phyloP scores from a whole-genome alignment of 441 rosid genomes.

The Pelargonium hybrid region DNA sequence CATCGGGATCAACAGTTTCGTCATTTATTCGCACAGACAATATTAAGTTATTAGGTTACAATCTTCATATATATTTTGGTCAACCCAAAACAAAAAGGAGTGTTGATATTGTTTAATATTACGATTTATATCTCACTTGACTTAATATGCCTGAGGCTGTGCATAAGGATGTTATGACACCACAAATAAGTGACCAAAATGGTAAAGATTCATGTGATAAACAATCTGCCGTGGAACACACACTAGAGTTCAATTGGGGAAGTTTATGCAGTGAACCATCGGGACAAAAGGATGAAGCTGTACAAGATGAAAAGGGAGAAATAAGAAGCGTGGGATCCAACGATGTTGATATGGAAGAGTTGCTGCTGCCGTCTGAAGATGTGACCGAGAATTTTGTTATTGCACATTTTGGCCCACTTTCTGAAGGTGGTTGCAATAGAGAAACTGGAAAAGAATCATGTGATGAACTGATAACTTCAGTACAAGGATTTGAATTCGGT shows the following conservation, averaged over 20 bases:
- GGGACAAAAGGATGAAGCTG: constrained; percentile 16
- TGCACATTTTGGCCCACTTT: constrained; percentile 24
- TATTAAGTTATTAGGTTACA: not conserved
- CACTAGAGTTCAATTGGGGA: constrained; percentile 19
- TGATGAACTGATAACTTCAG: constrained; percentile 20
- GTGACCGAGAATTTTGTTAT: constrained; percentile 17
- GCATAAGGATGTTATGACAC: constrained; percentile 29
- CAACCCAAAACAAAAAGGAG: not conserved
- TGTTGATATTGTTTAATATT: constrained; percentile 16
- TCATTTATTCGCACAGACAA: not conserved
- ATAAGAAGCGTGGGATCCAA: constrained; percentile 9
- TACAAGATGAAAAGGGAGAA: constrained; percentile 13
- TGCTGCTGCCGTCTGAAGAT: not conserved
- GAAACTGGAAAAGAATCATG: constrained; percentile 18
- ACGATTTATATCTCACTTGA: constrained; percentile 10
- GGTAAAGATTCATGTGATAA: constrained; percentile 21
- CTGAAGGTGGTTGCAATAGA: constrained; percentile 15
- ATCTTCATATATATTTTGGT: not conserved
- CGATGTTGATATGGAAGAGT: constrained; percentile 8
- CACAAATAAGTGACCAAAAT: constrained; percentile 25
- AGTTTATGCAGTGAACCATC: constrained; percentile 16
- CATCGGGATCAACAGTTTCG: not conserved
- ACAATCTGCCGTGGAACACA: constrained; percentile 21
- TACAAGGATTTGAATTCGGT: constrained; percentile 19
- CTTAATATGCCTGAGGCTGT: constrained; percentile 25